Evolutionary conservation across 352 stramenopile species (phyloP).

Genomic region (Halophytophthora polymorphica): DNA sequence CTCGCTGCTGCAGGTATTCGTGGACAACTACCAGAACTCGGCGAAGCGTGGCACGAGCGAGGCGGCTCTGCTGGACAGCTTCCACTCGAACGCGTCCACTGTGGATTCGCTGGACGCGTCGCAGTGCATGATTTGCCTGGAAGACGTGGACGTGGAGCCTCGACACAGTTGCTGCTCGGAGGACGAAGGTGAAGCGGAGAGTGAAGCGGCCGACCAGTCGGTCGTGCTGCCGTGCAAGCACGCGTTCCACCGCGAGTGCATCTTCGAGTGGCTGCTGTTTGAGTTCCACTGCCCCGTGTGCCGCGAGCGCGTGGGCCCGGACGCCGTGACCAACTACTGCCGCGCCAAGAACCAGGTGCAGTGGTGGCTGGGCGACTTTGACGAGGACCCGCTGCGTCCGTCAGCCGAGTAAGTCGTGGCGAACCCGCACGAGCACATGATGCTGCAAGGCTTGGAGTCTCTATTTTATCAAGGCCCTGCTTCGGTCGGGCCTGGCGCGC

Average conservation of each 20-base stretch:
- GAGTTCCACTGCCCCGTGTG: constrained; percentile 72
- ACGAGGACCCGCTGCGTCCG: constrained; percentile 40
- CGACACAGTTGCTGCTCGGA: constrained; percentile 17
- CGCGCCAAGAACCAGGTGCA: constrained; percentile 49
- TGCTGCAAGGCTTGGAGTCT: no score
- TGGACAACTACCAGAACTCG: constrained; percentile 47
- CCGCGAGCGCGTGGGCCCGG: constrained; percentile 43
- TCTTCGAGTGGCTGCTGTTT: constrained; percentile 76
- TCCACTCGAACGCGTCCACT: constrained; percentile 36
- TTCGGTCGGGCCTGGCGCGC: no score
- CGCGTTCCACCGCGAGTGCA: constrained; percentile 66
- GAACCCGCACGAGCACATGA: no score
- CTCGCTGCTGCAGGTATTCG: constrained; percentile 66
- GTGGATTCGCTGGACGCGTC: constrained; percentile 30
- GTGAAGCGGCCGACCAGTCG: constrained; percentile 9
- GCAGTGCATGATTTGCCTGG: constrained; percentile 49
- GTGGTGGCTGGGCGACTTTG: constrained; percentile 70
- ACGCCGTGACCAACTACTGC: constrained; percentile 61
- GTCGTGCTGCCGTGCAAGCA: constrained; percentile 61
- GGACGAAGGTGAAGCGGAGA: constrained; percentile 16
- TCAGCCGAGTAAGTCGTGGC: constrained; percentile 8
- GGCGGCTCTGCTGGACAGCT: constrained; percentile 24
- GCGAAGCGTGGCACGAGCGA: constrained; percentile 18
- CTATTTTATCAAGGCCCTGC: no score
- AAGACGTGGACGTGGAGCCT: constrained; percentile 37